A percentile compares a stretch with the other conserved stretches of the same genome.
Evolutionary conservation across 352 stramenopile species (phyloP).

Genomic region (Phytophthora hybrid): DNA sequence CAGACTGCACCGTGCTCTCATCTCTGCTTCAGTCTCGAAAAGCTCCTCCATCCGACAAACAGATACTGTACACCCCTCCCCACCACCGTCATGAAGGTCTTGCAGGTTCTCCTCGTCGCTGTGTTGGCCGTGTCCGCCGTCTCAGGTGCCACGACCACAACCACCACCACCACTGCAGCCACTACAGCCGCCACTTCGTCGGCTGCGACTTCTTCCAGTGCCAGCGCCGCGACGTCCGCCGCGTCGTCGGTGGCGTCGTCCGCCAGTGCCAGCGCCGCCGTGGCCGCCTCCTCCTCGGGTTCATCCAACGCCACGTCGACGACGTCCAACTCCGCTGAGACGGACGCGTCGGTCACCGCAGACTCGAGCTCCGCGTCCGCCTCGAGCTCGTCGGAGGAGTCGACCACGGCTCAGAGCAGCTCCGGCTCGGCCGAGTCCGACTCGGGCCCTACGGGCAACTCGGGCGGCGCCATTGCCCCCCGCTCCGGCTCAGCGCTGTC

Average conservation of each 20-base stretch:
- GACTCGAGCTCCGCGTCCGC: constrained; percentile 9
- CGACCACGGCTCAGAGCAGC: constrained; percentile 28
- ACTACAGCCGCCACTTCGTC: constrained; percentile 7
- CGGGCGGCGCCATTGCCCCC: constrained; percentile 39
- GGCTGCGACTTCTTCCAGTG: constrained; percentile 20
- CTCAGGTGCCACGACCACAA: constrained; percentile 23
- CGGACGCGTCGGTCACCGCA: constrained; percentile 17
- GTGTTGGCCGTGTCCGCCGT: constrained; percentile 36
- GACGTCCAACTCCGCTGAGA: constrained; percentile 3
- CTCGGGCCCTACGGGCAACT: constrained; percentile 26
- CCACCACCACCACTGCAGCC: constrained; percentile 4
- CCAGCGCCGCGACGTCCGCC: constrained; percentile 18
- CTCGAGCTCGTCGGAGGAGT: constrained; percentile 19
- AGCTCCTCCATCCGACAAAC: background rate
- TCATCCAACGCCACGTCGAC: constrained; percentile 18
- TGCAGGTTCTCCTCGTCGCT: constrained; percentile 40
- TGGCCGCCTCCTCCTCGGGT: constrained; percentile 3
- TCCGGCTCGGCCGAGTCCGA: constrained; percentile 22
- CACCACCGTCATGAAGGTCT: constrained; percentile 38
- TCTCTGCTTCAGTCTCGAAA: constrained; percentile 24
- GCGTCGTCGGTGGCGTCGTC: constrained; percentile 14
- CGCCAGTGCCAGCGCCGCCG: constrained; percentile 13
- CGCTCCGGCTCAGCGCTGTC: constrained; percentile 30
- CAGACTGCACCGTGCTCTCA: background rate
- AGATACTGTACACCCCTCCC: background rate